Percentiles rank a stretch among this genome's conserved stretches.
Evolutionary conservation across 495 filamentous ascomycete genomes (phyloP).

Genomic region (Evernia prunastri): DNA sequence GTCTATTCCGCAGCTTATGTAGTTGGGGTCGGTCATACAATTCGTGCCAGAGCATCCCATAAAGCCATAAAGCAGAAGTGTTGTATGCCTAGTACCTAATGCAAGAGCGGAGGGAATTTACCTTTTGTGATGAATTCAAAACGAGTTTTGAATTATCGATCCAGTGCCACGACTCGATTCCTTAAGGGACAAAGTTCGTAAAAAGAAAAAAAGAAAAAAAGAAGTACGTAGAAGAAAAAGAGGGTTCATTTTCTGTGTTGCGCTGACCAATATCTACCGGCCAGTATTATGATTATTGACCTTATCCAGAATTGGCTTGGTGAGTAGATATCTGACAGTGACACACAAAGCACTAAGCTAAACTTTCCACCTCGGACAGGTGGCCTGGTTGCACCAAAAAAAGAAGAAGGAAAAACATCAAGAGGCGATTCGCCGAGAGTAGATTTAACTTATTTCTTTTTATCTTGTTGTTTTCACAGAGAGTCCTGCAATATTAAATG

Average conservation of each 20-base stretch:
- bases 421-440: background rate
- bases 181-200: background rate
- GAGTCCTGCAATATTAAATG: background rate
- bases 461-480: background rate
- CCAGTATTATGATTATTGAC: background rate
- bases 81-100: background rate
- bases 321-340: slow-evolving; percentile 2
- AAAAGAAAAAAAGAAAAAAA: background rate
- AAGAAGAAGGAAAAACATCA: too few species aligned
- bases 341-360: background rate
- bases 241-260: background rate
- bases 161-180: background rate
- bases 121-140: background rate
- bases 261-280: background rate
- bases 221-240: background rate
- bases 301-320: background rate
- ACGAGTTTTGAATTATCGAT: background rate
- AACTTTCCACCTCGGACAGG: background rate
- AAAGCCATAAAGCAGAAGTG: background rate
- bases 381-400: background rate
- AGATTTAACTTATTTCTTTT: background rate
- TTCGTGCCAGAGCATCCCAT: background rate
- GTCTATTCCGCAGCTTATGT: background rate
- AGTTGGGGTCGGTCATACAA: slow-evolving; percentile 6
- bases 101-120: slow-evolving; percentile 2